phyloP scores from a whole-genome alignment of 2,329 filamentous ascomycete species.

The Blumeria graminis region DNA sequence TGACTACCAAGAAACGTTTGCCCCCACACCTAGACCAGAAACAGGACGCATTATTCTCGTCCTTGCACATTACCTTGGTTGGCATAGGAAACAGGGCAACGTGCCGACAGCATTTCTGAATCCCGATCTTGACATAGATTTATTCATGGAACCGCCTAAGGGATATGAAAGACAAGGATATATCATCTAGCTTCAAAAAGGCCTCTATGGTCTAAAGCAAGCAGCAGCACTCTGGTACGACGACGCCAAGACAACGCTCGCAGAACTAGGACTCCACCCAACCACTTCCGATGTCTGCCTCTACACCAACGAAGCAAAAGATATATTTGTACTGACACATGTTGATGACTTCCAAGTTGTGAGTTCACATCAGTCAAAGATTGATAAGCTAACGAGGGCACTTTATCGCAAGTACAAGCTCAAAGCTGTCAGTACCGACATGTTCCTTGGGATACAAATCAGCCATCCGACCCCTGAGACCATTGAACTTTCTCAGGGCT shows the following conservation, averaged over 20 bases:
- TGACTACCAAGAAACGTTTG: not conserved
- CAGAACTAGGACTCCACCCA: not conserved
- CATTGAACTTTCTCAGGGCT: too few species aligned
- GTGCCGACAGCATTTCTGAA: not conserved
- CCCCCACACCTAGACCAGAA: not conserved
- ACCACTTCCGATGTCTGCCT: not conserved
- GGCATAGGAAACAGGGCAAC: not conserved
- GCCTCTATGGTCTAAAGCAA: not conserved
- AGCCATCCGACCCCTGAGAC: not conserved
- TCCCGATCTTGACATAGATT: not conserved
- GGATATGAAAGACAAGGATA: not conserved
- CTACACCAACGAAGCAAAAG: not conserved
- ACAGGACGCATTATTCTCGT: not conserved
- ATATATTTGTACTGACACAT: not conserved
- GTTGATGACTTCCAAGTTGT: not conserved
- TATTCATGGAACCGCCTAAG: not conserved
- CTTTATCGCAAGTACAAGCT: not conserved
- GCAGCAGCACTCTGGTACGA: not conserved
- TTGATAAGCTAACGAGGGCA: not conserved
- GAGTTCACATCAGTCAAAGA: not conserved
- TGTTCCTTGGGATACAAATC: not conserved
- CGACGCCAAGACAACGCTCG: not conserved
- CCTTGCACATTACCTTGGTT: not conserved
- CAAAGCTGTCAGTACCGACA: not conserved
- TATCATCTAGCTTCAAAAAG: not conserved